Evolutionary conservation across 2,329 filamentous ascomycete species (phyloP).

Genomic region (Penicillium decumbens): DNA sequence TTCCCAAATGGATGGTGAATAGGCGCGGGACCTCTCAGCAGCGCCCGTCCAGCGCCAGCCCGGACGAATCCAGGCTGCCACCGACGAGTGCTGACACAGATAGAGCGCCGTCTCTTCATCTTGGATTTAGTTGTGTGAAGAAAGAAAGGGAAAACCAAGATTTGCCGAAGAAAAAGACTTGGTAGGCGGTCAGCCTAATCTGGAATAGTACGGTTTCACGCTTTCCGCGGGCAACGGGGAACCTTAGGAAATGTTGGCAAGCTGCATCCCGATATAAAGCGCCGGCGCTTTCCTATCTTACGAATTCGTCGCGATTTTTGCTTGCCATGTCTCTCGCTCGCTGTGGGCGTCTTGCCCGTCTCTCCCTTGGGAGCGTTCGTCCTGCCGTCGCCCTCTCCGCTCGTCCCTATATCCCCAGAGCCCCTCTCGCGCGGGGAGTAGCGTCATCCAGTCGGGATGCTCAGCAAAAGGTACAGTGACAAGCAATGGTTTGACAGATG

Average conservation of each 20-base stretch:
- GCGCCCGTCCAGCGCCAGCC: conserved; percentile 34
- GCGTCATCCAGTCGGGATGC: conserved; percentile 38
- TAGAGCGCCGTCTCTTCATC: conserved; percentile 37
- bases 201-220: conserved; percentile 24
- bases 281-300: conserved; percentile 21
- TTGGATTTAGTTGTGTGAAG: conserved; percentile 43
- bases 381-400: conserved; percentile 17
- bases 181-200: conserved; percentile 18
- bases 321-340: conserved; percentile 35
- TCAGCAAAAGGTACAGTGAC: conserved; percentile 39
- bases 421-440: conserved; percentile 36
- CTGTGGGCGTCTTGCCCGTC: conserved; percentile 32
- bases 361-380: conserved; percentile 29
- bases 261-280: conserved; percentile 18
- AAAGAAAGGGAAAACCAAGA: conserved; percentile 20
- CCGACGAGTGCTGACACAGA: conserved; percentile 37
- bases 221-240: conserved; percentile 40
- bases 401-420: conserved; percentile 22
- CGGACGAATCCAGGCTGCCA: conserved; percentile 17
- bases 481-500: background rate
- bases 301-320: conserved; percentile 8
- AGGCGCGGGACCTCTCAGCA: conserved; percentile 38
- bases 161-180: conserved; percentile 22
- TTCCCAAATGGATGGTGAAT: conserved; percentile 35
- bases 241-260: conserved; percentile 13